Base-by-base conservation (phyloP, 176 grass and related monocot species). In the Ensete ventricosum region DNA sequence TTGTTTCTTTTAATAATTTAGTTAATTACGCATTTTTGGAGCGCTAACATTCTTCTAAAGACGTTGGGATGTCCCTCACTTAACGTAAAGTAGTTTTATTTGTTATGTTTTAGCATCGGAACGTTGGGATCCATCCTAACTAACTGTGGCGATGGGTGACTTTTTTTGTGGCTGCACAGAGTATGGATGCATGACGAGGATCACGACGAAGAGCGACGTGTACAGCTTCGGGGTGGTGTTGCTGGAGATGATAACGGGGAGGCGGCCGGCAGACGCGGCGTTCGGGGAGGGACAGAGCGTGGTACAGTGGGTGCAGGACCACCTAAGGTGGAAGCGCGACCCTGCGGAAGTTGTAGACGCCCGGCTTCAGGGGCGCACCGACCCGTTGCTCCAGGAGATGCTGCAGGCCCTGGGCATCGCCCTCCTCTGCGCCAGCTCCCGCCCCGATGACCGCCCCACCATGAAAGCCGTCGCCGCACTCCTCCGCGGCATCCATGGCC, bases 381-480 rank as follows among this genome's bases (percentile, higher is more conserved):
- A 96, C 52, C 74, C 84, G 7, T 84, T 89, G 76, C 78, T 92
- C 7, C 89, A 92, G 53, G 92, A 96, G 81, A 96, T 92, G 92
- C 81, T 96, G 7, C 92, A 96, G 76, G 85, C 92, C 19, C 84
- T 96, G 0, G 87, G 92, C n/a, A 96, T 96, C 79, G 89, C 92
- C 8, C 80, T 96, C 49, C 78, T 96, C 0, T 96, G 92, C 21
- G 87, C 92, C 23, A 96, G 92, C 84, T 55, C 82, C 0, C 51
- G 87, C 6, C 87, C 87, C 0, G 83, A 84, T 0, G 92, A 96
- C 76, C 77, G 92, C 10, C 92, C 92, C 0, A 85, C 84, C 3
- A 96, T 92, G 92, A 96, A 96, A 53, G 92, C 92, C 68, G 92
- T 82, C 27, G 92, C 92, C 23, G 92, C 92, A 0, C 81, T 96